Evolutionary conservation across 2,329 filamentous ascomycete species (phyloP).

Genomic region (Aspergillus pseudoglaucus): DNA sequence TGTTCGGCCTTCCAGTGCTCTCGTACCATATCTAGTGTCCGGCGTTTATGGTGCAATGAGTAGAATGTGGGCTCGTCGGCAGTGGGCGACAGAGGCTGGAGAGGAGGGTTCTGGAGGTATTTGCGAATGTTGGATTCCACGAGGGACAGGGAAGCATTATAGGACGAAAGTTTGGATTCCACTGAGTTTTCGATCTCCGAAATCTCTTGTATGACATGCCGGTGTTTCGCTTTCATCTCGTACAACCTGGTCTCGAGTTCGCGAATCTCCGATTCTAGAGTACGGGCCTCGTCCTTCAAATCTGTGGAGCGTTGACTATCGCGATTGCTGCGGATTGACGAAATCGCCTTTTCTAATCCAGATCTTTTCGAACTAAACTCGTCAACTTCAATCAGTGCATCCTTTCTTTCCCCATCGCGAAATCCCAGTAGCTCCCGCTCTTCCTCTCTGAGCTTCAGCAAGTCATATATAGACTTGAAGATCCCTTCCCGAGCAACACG

Average conservation of each 20-base stretch:
- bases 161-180: conserved; percentile 54
- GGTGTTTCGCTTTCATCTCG: conserved; percentile 50
- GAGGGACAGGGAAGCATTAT: conserved; percentile 49
- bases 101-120: conserved; percentile 46
- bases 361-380: conserved; percentile 45
- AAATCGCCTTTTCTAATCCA: conserved; percentile 47
- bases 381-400: conserved; percentile 46
- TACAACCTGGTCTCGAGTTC: conserved; percentile 51
- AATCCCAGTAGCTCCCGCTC: conserved; percentile 47
- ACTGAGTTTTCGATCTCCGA: conserved; percentile 51
- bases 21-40: conserved; percentile 55
- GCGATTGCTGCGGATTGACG: conserved; percentile 41
- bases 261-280: conserved; percentile 51
- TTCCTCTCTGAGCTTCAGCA: conserved; percentile 51
- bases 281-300: conserved; percentile 46
- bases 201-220: conserved; percentile 47
- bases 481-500: conserved; percentile 51
- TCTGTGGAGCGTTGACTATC: conserved; percentile 38
- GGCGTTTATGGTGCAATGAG: conserved; percentile 48
- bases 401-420: conserved; percentile 40
- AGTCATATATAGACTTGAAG: conserved; percentile 49
- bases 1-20: conserved; percentile 51
- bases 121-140: conserved; percentile 49
- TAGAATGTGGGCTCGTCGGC: conserved; percentile 39
- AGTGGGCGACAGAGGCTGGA: conserved; percentile 29